Conservation (phyloP, 805 yeast species). For the Ogataea pilisensis region DNA sequence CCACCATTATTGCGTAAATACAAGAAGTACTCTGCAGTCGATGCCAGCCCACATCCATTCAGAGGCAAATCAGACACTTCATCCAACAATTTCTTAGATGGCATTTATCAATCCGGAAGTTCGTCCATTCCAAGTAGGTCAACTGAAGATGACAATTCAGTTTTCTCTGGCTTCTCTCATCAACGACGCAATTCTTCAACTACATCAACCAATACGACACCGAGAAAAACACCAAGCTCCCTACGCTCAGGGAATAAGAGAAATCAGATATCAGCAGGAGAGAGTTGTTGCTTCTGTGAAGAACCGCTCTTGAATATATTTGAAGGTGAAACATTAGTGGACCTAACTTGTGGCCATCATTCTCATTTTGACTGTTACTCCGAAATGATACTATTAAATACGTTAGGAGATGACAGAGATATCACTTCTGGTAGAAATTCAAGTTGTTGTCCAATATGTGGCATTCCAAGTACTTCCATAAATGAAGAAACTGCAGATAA, state of each 20-base stretch:
- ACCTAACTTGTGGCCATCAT: conserved; percentile 39
- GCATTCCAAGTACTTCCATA: conserved; percentile 8
- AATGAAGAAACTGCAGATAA: conserved; percentile 16
- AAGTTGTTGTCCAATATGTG: conserved; percentile 19
- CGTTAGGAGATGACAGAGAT: neutral
- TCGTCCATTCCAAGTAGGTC: neutral
- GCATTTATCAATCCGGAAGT: neutral
- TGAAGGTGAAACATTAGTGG: conserved; percentile 39
- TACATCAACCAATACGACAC: conserved; percentile 1
- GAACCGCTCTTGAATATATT: conserved; percentile 38
- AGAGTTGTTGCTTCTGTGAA: conserved; percentile 40
- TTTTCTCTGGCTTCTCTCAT: neutral
- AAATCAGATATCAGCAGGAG: conserved; percentile 9
- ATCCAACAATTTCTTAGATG: neutral
- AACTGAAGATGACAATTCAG: neutral
- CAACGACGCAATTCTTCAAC: neutral
- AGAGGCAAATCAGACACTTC: neutral
- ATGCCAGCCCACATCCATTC: neutral
- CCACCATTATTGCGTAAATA: too few species aligned
- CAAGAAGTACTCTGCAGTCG: too few species aligned
- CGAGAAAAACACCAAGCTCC: neutral
- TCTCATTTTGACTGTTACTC: conserved; percentile 42
- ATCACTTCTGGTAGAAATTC: neutral
- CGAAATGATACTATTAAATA: conserved; percentile 19
- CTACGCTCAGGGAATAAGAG: conserved; percentile 3